A percentile compares a stretch with the other conserved stretches of the same genome.
Conservation (phyloP, 2,329 filamentous ascomycete genomes). For the Zopfia rhizophila region DNA sequence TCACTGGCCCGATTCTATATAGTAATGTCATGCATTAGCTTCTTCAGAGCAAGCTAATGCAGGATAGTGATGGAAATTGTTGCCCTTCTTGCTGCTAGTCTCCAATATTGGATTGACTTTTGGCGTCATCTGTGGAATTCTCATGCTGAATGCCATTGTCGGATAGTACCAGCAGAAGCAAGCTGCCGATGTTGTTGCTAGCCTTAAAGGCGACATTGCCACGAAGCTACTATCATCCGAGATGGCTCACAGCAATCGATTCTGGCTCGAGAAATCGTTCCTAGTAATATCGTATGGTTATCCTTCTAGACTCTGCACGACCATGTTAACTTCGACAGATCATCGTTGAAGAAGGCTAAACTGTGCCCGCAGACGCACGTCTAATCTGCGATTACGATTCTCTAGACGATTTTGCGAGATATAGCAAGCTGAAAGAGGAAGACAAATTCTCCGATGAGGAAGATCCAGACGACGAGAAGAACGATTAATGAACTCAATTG, state of each 20-base stretch:
- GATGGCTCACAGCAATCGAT: conserved; percentile 75
- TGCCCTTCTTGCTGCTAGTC: conserved; percentile 77
- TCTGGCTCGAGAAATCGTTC: conserved; percentile 77
- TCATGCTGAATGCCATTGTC: conserved; percentile 78
- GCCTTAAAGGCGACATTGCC: conserved; percentile 80
- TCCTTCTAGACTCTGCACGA: not conserved
- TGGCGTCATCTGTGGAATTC: conserved; percentile 80
- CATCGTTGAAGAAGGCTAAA: conserved; percentile 76
- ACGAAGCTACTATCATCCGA: conserved; percentile 76
- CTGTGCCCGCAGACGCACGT: conserved; percentile 75
- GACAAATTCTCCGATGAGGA: conserved; percentile 64
- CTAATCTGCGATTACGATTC: conserved; percentile 78
- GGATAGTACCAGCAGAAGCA: conserved; percentile 87
- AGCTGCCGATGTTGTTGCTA: conserved; percentile 79
- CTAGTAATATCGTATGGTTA: conserved; percentile 77
- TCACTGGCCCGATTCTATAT: conserved; percentile 80
- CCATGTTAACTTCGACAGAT: conserved; percentile 56
- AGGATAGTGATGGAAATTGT: conserved; percentile 77
- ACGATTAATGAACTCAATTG: conserved; percentile 83
- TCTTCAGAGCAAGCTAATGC: conserved; percentile 6
- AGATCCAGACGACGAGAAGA: conserved; percentile 69
- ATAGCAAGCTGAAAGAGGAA: conserved; percentile 70
- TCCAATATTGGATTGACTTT: conserved; percentile 80
- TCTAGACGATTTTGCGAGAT: conserved; percentile 73
- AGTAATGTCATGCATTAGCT: conserved; percentile 59